phyloP scores from a whole-genome alignment of 805 yeast species.

The Yarrowia sp. region DNA sequence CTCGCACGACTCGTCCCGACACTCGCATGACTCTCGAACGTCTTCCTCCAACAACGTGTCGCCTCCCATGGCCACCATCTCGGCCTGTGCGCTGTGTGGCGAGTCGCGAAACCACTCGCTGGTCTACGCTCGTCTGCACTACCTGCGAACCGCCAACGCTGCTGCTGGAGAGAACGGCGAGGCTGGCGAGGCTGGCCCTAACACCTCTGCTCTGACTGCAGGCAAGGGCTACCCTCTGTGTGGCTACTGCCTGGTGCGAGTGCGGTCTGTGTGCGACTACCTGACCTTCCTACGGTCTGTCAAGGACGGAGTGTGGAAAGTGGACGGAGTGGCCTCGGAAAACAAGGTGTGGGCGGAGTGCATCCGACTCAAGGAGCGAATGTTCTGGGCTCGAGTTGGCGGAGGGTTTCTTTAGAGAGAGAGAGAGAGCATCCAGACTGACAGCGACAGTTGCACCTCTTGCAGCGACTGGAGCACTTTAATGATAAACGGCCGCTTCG shows the following conservation, averaged over 20 bases:
- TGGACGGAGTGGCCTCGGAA: slow-evolving; percentile 42
- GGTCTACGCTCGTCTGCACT: slow-evolving; percentile 75
- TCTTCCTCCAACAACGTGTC: not conserved
- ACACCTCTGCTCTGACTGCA: slow-evolving; percentile 17
- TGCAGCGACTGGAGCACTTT: not conserved
- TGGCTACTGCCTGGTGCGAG: slow-evolving; percentile 72
- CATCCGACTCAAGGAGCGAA: slow-evolving; percentile 60
- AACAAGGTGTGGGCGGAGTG: slow-evolving; percentile 60
- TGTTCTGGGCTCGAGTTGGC: slow-evolving; percentile 84
- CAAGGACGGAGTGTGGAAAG: slow-evolving; percentile 57
- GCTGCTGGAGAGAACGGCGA: slow-evolving; percentile 30
- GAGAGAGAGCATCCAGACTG: not conserved
- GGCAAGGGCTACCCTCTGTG: slow-evolving; percentile 63
- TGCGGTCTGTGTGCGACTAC: slow-evolving; percentile 80
- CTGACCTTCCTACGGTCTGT: slow-evolving; percentile 72
- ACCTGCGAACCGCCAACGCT: slow-evolving; percentile 48
- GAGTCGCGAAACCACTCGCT: slow-evolving; percentile 67
- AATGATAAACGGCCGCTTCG: not conserved
- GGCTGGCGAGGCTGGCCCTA: not conserved
- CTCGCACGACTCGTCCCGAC: not conserved
- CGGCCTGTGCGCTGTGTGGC: slow-evolving; percentile 82
- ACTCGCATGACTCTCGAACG: slow-evolving; percentile 7
- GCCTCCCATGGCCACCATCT: slow-evolving; percentile 71
- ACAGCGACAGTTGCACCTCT: not conserved
- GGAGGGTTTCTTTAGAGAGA: slow-evolving; percentile 30